A percentile compares a stretch with the other conserved stretches of the same genome.
Evolutionary conservation across 2,329 filamentous ascomycete genomes (phyloP).

Genomic region (Botryotinia calthae): DNA sequence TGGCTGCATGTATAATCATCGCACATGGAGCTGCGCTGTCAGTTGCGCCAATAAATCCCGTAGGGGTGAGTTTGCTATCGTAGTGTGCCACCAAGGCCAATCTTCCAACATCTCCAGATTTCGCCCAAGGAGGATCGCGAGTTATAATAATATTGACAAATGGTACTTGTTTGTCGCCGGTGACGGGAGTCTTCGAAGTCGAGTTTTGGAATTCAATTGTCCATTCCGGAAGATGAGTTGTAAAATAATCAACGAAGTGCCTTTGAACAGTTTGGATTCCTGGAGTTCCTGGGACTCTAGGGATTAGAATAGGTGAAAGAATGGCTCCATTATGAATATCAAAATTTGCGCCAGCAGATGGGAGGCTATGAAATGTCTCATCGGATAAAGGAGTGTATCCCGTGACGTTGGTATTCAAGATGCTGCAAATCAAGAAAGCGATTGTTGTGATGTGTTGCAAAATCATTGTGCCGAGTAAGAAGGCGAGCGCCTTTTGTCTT

Average conservation of each 20-base stretch:
- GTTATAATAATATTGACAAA: slow-evolving; percentile 86
- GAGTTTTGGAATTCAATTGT: slow-evolving; percentile 82
- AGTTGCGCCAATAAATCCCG: slow-evolving; percentile 88
- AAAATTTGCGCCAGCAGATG: slow-evolving; percentile 71
- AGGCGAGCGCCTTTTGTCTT: slow-evolving; percentile 28
- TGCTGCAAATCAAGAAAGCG: slow-evolving; percentile 24
- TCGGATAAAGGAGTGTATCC: slow-evolving; percentile 60
- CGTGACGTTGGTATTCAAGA: slow-evolving; percentile 25
- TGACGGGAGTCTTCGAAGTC: slow-evolving; percentile 77
- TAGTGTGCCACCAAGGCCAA: slow-evolving; percentile 92
- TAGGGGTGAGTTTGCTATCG: slow-evolving; percentile 75
- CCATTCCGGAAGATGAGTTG: slow-evolving; percentile 72
- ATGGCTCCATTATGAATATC: slow-evolving; percentile 73
- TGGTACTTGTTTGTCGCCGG: slow-evolving; percentile 66
- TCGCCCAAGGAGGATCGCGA: slow-evolving; percentile 81
- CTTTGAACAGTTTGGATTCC: slow-evolving; percentile 70
- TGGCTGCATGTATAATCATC: slow-evolving; percentile 83
- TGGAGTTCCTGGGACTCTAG: slow-evolving; percentile 83
- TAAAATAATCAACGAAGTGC: slow-evolving; percentile 85
- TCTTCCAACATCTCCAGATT: slow-evolving; percentile 70
- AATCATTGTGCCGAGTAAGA: slow-evolving; percentile 25
- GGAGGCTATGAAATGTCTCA: slow-evolving; percentile 67
- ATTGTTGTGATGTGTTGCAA: slow-evolving; percentile 23
- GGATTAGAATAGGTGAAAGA: slow-evolving; percentile 80
- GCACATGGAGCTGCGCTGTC: slow-evolving; percentile 95